phyloP scores from a whole-genome alignment of 1,284 basidiomycete genomes.

The Pseudozyma thailandica region DNA sequence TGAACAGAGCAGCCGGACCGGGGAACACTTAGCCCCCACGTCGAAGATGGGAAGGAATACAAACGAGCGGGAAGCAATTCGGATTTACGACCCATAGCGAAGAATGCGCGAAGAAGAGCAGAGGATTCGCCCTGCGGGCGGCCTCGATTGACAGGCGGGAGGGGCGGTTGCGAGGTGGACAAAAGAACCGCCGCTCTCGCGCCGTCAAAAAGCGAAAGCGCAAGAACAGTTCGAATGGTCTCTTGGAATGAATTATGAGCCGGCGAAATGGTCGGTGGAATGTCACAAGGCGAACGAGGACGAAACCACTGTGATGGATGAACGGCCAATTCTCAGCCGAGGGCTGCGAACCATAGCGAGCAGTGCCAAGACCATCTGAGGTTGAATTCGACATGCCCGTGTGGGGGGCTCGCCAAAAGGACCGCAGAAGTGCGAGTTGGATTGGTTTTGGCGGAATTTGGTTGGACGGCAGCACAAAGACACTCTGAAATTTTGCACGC shows the following conservation, averaged over 20 bases:
- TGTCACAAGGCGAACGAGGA: neutral
- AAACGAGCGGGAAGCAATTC: too few relatives aligned
- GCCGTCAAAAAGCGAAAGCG: too few relatives aligned
- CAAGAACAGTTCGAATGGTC: too few relatives aligned
- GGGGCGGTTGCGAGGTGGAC: neutral
- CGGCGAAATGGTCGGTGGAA: neutral
- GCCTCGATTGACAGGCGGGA: neutral
- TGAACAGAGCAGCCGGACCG: too few relatives aligned
- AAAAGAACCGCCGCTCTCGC: too few relatives aligned
- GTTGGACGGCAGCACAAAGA: neutral
- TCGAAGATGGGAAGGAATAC: too few relatives aligned
- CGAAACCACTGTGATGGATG: neutral
- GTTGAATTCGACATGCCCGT: slow-evolving; percentile 5
- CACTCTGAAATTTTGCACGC: too few relatives aligned
- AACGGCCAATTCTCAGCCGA: too few relatives aligned
- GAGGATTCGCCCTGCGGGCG: neutral
- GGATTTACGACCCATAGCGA: too few relatives aligned
- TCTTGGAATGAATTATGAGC: neutral
- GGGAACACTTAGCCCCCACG: too few relatives aligned
- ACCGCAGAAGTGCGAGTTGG: neutral
- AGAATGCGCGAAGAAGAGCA: too few relatives aligned
- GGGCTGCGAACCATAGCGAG: too few relatives aligned
- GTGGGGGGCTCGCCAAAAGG: neutral
- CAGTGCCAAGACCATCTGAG: slow-evolving; percentile 11
- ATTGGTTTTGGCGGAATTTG: neutral